Percentiles rank a stretch among this genome's conserved stretches.
Evolutionary conservation across 1,284 basidiomycete species (phyloP).

Genomic region (Meira nashicola): DNA sequence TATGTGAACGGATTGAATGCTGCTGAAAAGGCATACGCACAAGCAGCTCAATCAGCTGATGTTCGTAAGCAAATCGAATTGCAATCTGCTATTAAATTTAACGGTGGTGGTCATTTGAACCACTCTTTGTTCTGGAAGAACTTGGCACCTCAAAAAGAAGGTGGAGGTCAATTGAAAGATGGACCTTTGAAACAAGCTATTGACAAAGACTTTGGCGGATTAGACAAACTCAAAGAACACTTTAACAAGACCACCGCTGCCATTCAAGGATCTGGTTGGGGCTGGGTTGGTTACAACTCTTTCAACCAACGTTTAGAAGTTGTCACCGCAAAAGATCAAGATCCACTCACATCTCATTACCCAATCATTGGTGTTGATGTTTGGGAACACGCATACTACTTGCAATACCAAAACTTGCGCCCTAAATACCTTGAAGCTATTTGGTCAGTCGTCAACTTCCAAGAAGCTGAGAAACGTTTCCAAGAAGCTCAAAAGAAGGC

Average conservation of each 20-base stretch:
- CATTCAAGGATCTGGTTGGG: conserved; percentile 97
- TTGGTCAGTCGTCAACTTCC: conserved; percentile 52
- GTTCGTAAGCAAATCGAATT: conserved; percentile 78
- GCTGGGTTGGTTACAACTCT: conserved; percentile 65
- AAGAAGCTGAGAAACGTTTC: conserved; percentile 50
- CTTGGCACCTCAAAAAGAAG: conserved; percentile 53
- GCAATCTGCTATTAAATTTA: conserved; percentile 81
- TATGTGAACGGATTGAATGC: conserved; percentile 56
- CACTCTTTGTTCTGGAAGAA: conserved; percentile 98
- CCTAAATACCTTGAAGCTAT: conserved; percentile 50
- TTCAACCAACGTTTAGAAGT: conserved; percentile 65
- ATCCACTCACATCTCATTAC: conserved; percentile 78
- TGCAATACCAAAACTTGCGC: conserved; percentile 18
- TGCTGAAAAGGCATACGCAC: conserved; percentile 75
- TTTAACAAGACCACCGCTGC: conserved; percentile 84
- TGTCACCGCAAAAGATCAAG: conserved; percentile 88
- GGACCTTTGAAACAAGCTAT: conserved; percentile 72
- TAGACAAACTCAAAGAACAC: conserved; percentile 70
- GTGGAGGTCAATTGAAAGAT: conserved; percentile 62
- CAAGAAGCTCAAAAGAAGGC: conserved; percentile 36
- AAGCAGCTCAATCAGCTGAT: conserved; percentile 61
- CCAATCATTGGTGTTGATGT: conserved; percentile 95
- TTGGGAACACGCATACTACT: conserved; percentile 72
- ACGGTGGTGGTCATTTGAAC: conserved; percentile 74
- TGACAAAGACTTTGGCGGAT: conserved; percentile 74